Conservation (phyloP, 23 red algal genomes). For the Cyanidiococcus yangmingshanensis region DNA sequence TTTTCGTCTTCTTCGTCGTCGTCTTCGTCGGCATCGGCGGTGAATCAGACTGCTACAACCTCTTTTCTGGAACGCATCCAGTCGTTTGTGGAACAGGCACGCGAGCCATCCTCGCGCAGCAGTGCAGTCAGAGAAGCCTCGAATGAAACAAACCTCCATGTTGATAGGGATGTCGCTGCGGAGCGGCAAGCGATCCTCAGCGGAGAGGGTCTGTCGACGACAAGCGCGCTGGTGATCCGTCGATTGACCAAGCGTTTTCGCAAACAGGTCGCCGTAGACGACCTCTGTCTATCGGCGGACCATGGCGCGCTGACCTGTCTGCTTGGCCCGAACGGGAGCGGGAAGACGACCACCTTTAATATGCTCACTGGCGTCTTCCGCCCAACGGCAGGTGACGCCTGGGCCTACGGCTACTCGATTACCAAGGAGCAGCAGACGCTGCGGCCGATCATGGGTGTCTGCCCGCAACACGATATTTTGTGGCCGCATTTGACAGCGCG, state of each 20-base stretch:
- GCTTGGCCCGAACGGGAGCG: conserved; percentile 64
- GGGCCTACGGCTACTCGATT: conserved; percentile 51
- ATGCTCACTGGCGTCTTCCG: conserved; percentile 48
- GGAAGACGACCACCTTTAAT: conserved; percentile 88
- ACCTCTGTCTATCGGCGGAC: conserved; percentile 53
- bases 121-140: not conserved
- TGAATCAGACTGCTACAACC: not conserved
- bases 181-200: conserved; percentile 20
- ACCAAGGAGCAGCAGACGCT: conserved; percentile 31
- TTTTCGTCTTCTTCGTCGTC: not conserved
- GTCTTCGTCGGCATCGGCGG: not conserved
- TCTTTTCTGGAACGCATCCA: not conserved
- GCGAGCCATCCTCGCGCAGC: not conserved
- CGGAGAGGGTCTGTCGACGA: not conserved
- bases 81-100: not conserved
- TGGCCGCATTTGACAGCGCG: conserved; percentile 63
- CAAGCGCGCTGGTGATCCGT: conserved; percentile 57
- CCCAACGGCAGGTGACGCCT: conserved; percentile 52
- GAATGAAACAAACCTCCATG: not conserved
- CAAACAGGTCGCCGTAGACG: conserved; percentile 52
- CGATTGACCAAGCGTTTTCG: conserved; percentile 49
- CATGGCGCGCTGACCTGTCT: conserved; percentile 56
- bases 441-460: conserved; percentile 73
- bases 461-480: conserved; percentile 79
- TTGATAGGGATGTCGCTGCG: conserved; percentile 21